Evolutionary conservation across 139 green algal genomes (phyloP).

Genomic region (Gonium pectorale): DNA sequence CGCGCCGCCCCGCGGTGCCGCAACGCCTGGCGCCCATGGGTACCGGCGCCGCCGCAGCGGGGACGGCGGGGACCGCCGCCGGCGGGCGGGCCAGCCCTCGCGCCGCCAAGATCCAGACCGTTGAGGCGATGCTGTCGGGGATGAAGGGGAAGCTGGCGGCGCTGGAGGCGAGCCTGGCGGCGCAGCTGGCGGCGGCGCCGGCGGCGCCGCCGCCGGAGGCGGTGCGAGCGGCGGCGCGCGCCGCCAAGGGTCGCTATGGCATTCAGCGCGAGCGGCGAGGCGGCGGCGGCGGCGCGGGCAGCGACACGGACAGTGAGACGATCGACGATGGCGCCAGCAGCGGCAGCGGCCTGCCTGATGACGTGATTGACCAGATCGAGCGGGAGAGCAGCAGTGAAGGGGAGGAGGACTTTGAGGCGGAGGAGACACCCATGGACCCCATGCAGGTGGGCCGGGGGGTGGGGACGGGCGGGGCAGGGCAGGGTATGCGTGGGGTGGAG

Average conservation of each 20-base stretch:
- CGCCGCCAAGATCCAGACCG: conserved; percentile 32
- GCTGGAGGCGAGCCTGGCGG: conserved; percentile 43
- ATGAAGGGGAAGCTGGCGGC: conserved; percentile 48
- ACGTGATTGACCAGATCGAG: conserved; percentile 51
- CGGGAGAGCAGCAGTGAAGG: conserved; percentile 14
- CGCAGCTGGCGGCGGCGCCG: conserved; percentile 39
- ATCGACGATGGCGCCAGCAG: neutral
- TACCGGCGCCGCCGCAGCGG: neutral
- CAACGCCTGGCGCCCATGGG: conserved; percentile 21
- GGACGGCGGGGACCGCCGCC: neutral
- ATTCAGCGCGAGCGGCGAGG: too few relatives aligned
- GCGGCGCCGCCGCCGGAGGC: neutral
- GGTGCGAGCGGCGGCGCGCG: too few relatives aligned
- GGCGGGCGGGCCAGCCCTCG: neutral
- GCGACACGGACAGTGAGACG: conserved; percentile 28
- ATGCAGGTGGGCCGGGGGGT: neutral
- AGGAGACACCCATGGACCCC: conserved; percentile 19
- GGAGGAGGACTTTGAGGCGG: neutral
- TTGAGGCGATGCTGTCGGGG: conserved; percentile 49
- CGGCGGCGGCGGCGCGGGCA: neutral
- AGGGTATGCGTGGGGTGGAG: neutral
- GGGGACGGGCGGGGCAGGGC: neutral
- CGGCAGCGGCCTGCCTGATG: conserved; percentile 41
- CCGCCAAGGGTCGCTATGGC: neutral
- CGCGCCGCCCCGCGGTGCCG: neutral